Evolutionary conservation across 164 flowering plant species (phyloP), one percentile per base, ranked within the genome.

Genomic region (Pachysandra terminalis): DNA sequence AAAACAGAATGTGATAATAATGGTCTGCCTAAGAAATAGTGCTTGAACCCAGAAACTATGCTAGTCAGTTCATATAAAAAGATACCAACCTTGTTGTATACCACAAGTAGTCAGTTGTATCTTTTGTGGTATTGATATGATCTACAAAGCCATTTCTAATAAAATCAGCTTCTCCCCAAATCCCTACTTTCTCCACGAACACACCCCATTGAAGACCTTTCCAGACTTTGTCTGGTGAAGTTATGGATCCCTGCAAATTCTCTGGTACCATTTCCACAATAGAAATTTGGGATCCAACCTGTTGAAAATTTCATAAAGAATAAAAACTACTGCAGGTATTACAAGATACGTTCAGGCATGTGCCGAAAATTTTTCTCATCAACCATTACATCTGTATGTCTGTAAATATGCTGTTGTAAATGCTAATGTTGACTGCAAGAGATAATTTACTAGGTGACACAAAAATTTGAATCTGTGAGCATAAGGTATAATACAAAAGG

Each of bases 21-120:
- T n/a, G n/a, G n/a, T n/a, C n/a, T n/a, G n/a, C n/a, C n/a, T n/a
- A n/a, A n/a, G n/a, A n/a, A n/a, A n/a, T 13, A 17, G 10, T 23
- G 59, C 60, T 56, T 56, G 9, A 56, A 56, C 32, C 17, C 16
- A 28, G 16, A 21, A 5, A 26, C n/a, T 24, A 63, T 19, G 32
- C 48, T 19, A n/a, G 40, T 15, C 57, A 63, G 26, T 26, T 16
- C 22, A 49, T 24, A 23, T 3, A 27, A 12, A 57, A 63, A 14
- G 28, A 72, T 61, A 78, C 86, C 48, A 67, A 96, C 99, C 99
- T 93, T 72, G 93, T 90, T 59, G 91, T 89, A 41, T 88, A 82
- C 99, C 99, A 96, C 12, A 96, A 88, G 76, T 96, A 96, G 73
- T 96, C 99, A 45, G 99, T 93, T 23, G 93, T 81, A 74, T 89